These are phyloP conservation scores for Kodamaea kaohsiungensis DNA, from an alignment of 805 yeast genomes.

Conservation along the genomic window DNA sequence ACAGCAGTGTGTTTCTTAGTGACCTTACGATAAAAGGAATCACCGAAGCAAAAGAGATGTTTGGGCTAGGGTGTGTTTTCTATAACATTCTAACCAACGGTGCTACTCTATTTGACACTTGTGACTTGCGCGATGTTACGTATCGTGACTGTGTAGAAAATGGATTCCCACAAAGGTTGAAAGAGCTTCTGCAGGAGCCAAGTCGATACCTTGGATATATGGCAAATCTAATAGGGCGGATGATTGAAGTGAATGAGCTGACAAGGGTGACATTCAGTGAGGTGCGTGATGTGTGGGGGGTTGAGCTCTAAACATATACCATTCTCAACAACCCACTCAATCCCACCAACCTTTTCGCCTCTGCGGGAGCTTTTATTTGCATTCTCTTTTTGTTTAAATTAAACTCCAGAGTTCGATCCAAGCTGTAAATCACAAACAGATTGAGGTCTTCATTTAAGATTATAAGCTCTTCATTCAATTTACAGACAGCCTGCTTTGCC, in stretches of 20 bases:
- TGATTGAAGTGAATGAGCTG: constrained; percentile 1
- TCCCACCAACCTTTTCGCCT: constrained; percentile 4
- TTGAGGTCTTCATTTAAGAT: constrained; percentile 1
- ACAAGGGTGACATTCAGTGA: background rate
- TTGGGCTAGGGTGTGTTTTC: constrained; percentile 6
- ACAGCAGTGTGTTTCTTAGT: background rate
- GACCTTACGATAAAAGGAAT: constrained; percentile 3
- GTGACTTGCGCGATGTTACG: background rate
- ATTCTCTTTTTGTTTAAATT: background rate
- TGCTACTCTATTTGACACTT: background rate
- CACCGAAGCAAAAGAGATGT: constrained; percentile 8
- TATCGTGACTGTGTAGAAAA: background rate
- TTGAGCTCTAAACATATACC: background rate
- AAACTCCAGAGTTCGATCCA: background rate
- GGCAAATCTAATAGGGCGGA: background rate
- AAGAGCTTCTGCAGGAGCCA: background rate
- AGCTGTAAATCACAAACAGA: constrained; percentile 4
- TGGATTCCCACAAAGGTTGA: background rate
- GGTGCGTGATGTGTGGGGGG: background rate
- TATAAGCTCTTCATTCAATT: constrained; percentile 1
- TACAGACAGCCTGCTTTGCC: constrained; percentile 4
- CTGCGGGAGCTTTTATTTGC: background rate
- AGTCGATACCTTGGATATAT: background rate
- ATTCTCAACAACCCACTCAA: constrained; percentile 6
- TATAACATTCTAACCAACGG: constrained; percentile 8